These are phyloP conservation scores for Davidsoniella virescens DNA, from an alignment of 2,329 filamentous ascomycete species.

Conservation along the genomic window DNA sequence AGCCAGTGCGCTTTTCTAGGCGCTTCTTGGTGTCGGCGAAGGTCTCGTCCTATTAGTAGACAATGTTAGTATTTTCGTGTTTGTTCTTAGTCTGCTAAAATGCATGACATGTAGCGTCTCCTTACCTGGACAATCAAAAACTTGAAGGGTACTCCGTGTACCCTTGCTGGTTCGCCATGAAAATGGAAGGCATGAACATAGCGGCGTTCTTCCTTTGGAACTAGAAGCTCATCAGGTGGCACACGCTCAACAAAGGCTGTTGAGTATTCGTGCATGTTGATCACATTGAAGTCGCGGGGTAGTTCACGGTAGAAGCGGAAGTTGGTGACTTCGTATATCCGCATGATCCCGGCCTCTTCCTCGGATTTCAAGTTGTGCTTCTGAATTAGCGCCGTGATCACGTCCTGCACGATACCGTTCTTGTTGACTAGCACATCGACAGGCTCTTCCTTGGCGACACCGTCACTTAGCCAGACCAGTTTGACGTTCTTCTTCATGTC, in stretches of 20 bases:
- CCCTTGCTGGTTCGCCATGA: conserved; percentile 70
- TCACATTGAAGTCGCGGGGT: conserved; percentile 51
- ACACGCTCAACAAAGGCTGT: conserved; percentile 66
- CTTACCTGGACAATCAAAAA: conserved; percentile 69
- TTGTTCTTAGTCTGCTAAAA: background rate
- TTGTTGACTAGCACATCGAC: conserved; percentile 78
- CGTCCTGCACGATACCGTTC: conserved; percentile 62
- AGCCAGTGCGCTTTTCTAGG: conserved; percentile 78
- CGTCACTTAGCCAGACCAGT: conserved; percentile 72
- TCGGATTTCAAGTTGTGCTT: conserved; percentile 70
- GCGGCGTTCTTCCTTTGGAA: conserved; percentile 28
- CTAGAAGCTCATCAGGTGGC: conserved; percentile 53
- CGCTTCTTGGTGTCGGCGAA: conserved; percentile 90
- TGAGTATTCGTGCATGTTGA: conserved; percentile 73
- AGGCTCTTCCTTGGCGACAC: conserved; percentile 77
- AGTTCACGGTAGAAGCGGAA: conserved; percentile 76
- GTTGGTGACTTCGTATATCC: conserved; percentile 68
- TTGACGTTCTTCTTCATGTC: conserved; percentile 84
- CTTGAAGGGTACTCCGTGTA: conserved; percentile 80
- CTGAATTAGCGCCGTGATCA: conserved; percentile 60
- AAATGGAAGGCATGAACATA: conserved; percentile 79
- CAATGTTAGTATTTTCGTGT: conserved; percentile 8
- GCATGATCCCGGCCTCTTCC: conserved; percentile 47
- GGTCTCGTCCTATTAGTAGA: conserved; percentile 47
- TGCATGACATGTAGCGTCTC: background rate